Conservation (phyloP, 352 stramenopile genomes). For the Phytophthora crassamura region DNA sequence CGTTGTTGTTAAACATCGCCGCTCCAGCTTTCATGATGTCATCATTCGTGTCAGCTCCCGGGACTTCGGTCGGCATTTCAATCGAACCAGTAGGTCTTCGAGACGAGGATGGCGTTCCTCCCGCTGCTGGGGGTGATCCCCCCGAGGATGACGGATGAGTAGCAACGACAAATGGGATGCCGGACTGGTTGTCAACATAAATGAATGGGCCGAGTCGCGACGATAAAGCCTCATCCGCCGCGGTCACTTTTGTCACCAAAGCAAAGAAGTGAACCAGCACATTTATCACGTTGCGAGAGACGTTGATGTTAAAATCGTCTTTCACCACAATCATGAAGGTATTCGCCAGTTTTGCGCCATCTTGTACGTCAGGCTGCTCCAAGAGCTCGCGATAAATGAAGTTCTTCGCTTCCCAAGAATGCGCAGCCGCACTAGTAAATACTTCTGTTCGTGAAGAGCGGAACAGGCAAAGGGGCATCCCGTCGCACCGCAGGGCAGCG, state of each 20-base stretch:
- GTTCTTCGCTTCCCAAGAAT: constrained; percentile 82
- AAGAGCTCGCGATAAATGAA: constrained; percentile 87
- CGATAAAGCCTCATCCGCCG: constrained; percentile 44
- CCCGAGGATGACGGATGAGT: constrained; percentile 50
- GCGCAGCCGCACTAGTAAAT: constrained; percentile 66
- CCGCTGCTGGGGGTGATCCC: constrained; percentile 9
- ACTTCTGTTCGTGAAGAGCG: constrained; percentile 67
- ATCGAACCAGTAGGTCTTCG: constrained; percentile 49
- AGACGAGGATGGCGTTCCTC: constrained; percentile 32
- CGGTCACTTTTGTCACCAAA: constrained; percentile 73
- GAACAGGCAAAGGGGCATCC: constrained; percentile 80
- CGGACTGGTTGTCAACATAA: constrained; percentile 89
- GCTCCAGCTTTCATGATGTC: constrained; percentile 54
- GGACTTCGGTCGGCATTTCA: constrained; percentile 62
- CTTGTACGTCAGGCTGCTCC: constrained; percentile 60
- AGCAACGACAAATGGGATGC: constrained; percentile 85
- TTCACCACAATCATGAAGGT: constrained; percentile 82
- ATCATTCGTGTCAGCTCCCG: constrained; percentile 46
- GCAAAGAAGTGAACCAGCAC: constrained; percentile 80
- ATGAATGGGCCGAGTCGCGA: constrained; percentile 80
- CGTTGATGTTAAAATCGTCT: constrained; percentile 84
- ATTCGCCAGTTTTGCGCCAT: constrained; percentile 56
- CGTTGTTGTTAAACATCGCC: constrained; percentile 55
- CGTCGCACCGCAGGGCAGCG: constrained; percentile 61
- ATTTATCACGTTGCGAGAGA: constrained; percentile 85